phyloP scores from a whole-genome alignment of 768 basidiomycete species.

The Boletus patriciae region DNA sequence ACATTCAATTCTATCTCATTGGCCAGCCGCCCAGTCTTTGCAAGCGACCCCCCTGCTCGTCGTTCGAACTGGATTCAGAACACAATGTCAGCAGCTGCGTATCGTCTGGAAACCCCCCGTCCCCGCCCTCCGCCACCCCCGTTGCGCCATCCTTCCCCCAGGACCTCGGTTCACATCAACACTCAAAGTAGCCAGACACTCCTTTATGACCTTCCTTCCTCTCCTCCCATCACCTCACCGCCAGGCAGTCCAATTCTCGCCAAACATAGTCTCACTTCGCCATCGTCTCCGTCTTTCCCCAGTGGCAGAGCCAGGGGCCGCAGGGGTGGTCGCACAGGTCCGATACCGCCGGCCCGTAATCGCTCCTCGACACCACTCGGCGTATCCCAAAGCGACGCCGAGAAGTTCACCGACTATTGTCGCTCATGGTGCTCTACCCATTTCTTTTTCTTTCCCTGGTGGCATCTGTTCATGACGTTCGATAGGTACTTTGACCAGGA shows the following conservation, averaged over 20 bases:
- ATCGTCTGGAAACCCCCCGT: conserved; percentile 64
- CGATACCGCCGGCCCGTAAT: conserved; percentile 55
- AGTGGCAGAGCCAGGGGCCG: conserved; percentile 48
- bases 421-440: conserved; percentile 61
- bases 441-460: neutral
- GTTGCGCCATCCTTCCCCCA: conserved; percentile 50
- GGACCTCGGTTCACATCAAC: conserved; percentile 43
- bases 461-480: conserved; percentile 10
- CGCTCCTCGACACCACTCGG: conserved; percentile 72
- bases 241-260: conserved; percentile 51
- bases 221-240: conserved; percentile 51
- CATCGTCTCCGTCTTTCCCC: conserved; percentile 57
- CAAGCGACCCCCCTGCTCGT: conserved; percentile 3
- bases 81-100: conserved; percentile 60
- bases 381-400: conserved; percentile 65
- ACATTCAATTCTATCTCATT: conserved; percentile 14
- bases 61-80: conserved; percentile 38
- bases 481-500: conserved; percentile 83
- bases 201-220: conserved; percentile 73
- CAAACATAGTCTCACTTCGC: conserved; percentile 45
- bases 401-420: conserved; percentile 75
- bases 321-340: conserved; percentile 47
- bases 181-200: conserved; percentile 58
- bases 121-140: conserved; percentile 59
- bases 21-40: conserved; percentile 17